These are phyloP conservation scores for Chloris gayana DNA, from an alignment of 176 grass and related monocot species.

Conservation along the genomic window DNA sequence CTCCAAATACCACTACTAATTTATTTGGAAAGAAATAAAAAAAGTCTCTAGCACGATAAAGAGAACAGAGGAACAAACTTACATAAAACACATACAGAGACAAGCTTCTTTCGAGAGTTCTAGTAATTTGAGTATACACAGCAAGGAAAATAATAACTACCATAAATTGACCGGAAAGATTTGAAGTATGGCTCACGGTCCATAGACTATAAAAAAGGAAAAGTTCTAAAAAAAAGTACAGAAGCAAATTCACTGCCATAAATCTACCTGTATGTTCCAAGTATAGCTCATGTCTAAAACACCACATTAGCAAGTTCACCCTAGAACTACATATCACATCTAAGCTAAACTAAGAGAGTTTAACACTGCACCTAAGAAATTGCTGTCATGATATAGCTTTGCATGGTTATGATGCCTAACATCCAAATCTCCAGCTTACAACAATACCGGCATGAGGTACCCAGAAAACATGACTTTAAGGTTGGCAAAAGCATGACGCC, in stretches of 20 bases:
- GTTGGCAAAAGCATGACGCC: neutral
- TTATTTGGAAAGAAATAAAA: constrained; percentile 7
- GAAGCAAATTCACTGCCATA: neutral
- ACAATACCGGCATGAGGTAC: neutral
- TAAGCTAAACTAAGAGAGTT: neutral
- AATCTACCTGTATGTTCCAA: too few relatives aligned
- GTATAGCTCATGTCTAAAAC: too few relatives aligned
- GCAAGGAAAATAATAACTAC: neutral
- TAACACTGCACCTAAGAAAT: neutral
- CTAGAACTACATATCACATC: neutral
- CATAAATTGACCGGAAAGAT: too few relatives aligned
- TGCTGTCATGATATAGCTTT: neutral
- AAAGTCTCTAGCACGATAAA: neutral
- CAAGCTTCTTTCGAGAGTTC: neutral
- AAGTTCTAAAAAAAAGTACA: neutral
- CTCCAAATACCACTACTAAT: constrained; percentile 8
- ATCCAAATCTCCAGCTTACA: constrained; percentile 5
- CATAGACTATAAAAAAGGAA: neutral
- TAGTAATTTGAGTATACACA: neutral
- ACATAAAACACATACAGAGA: neutral
- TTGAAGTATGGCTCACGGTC: too few relatives aligned
- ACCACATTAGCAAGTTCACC: neutral
- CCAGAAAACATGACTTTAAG: neutral
- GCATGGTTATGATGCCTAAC: neutral
- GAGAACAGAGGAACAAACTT: neutral